Evolutionary conservation across 495 filamentous ascomycete genomes (phyloP).

Genomic region (Mytilinidion resinicola): DNA sequence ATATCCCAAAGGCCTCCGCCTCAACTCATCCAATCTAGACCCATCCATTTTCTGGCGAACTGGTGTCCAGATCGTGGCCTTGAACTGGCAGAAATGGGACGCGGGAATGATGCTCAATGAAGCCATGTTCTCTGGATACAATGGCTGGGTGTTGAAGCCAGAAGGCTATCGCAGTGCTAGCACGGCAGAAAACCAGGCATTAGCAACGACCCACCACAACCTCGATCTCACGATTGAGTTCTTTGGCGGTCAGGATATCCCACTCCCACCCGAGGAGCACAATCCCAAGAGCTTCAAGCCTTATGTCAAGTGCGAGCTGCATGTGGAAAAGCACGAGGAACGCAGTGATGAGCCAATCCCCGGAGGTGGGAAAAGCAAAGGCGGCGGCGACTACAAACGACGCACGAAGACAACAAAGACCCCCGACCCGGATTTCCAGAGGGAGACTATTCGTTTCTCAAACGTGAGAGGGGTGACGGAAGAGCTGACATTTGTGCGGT

Average conservation of each 20-base stretch:
- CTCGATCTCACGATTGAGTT: constrained; percentile 51
- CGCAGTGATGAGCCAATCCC: constrained; percentile 36
- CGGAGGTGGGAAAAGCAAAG: constrained; percentile 41
- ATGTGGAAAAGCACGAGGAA: constrained; percentile 57
- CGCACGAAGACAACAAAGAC: constrained; percentile 57
- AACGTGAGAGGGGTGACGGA: constrained; percentile 61
- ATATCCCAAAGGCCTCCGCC: constrained; percentile 76
- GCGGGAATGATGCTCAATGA: constrained; percentile 94
- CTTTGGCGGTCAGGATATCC: constrained; percentile 52
- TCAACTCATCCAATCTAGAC: constrained; percentile 79
- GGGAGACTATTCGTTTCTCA: constrained; percentile 57
- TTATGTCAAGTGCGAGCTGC: constrained; percentile 76
- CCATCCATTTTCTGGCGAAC: constrained; percentile 78
- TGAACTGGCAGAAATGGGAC: constrained; percentile 92
- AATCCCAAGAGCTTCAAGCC: constrained; percentile 59
- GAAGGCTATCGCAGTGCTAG: constrained; percentile 50
- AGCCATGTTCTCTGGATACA: constrained; percentile 77
- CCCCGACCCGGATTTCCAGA: constrained; percentile 62
- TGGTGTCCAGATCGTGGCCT: constrained; percentile 84
- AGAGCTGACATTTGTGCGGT: constrained; percentile 75
- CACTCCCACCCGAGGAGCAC: constrained; percentile 47
- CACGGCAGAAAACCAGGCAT: constrained; percentile 19
- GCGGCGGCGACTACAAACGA: constrained; percentile 62
- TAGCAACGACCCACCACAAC: constrained; percentile 35
- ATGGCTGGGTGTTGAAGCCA: constrained; percentile 83